phyloP scores from a whole-genome alignment of 2,329 filamentous ascomycete genomes.

The Fusarium sp. region DNA sequence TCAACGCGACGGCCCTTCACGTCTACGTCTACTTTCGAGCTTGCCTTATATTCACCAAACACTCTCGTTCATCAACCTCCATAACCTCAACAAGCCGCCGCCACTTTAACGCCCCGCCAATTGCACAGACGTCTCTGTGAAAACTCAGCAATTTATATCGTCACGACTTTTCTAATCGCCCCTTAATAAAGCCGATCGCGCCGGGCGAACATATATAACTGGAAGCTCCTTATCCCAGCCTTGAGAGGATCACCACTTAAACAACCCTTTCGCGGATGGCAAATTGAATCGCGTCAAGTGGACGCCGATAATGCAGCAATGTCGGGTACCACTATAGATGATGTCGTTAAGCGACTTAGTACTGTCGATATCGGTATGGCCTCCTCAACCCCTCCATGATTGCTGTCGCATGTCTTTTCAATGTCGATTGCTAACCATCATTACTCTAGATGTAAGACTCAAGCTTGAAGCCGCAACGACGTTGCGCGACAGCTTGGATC shows the following conservation, averaged over 20 bases:
- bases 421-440: conserved; percentile 8
- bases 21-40: conserved; percentile 32
- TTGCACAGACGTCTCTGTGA: not conserved
- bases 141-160: not conserved
- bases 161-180: not conserved
- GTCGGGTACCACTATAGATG: conserved; percentile 70
- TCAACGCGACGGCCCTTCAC: conserved; percentile 50
- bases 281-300: conserved; percentile 49
- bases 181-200: conserved; percentile 26
- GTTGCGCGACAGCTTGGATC: conserved; percentile 90
- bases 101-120: not conserved
- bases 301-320: conserved; percentile 65
- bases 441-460: conserved; percentile 75
- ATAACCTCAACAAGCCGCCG: not conserved
- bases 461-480: conserved; percentile 86
- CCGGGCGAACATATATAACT: conserved; percentile 36
- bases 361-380: conserved; percentile 64
- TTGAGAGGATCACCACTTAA: conserved; percentile 32
- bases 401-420: conserved; percentile 35
- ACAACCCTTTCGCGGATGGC: conserved; percentile 50
- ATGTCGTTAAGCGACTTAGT: conserved; percentile 70
- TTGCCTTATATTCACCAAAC: not conserved
- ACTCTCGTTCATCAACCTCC: conserved; percentile 2
- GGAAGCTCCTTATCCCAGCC: conserved; percentile 32
- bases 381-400: conserved; percentile 13